Evolutionary conservation across 495 filamentous ascomycete species (phyloP), one percentile per base, ranked within the genome.

Genomic region (Evernia prunastri): DNA sequence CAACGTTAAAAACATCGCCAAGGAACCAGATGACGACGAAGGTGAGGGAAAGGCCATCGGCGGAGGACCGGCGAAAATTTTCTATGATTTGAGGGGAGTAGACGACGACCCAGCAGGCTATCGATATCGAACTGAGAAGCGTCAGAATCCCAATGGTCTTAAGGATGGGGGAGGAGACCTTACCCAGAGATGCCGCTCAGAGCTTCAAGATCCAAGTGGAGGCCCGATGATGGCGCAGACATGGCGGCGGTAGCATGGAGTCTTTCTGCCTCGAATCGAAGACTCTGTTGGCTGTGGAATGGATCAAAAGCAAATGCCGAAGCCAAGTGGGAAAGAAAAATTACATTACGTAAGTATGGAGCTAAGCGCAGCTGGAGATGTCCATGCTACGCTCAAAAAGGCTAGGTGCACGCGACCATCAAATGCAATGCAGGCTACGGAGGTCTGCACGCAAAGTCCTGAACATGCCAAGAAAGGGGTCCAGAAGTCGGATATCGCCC

Each of bases 31-130:
- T 82, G 56, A 92, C 81, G 67, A 98, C 82, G 75, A 98, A 98
- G 35, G 89, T 82, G 58, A 97, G 82, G 0, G 91, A 96, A 0
- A 98, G 82, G 8, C 91, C 94, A 72, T 97, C 89, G 53, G 92
- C 91, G 39, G 89, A 94, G 66, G 84, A 77, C 42, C 94, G 86
- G 59, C 86, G 86, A 76, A 97, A 96, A 70, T 97, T 97, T 71
- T 96, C 91, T 68, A 96, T 83, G 67, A 98, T 98, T 65, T 98
- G 94, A 12, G 94, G 94, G 0, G 92, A 92, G 79, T 96, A 98
- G 43, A 98, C 94, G 35, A 97, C 91, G 25, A 98, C 88, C 94
- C 94, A 98, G 72, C 92, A 96, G 53, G 92, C 91, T 69, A 98
- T 96, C 31, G 90, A 94, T 66, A 98, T 92, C 4, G 92, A 96